phyloP scores from a whole-genome alignment of 768 basidiomycete genomes.

The Lactarius vividus region DNA sequence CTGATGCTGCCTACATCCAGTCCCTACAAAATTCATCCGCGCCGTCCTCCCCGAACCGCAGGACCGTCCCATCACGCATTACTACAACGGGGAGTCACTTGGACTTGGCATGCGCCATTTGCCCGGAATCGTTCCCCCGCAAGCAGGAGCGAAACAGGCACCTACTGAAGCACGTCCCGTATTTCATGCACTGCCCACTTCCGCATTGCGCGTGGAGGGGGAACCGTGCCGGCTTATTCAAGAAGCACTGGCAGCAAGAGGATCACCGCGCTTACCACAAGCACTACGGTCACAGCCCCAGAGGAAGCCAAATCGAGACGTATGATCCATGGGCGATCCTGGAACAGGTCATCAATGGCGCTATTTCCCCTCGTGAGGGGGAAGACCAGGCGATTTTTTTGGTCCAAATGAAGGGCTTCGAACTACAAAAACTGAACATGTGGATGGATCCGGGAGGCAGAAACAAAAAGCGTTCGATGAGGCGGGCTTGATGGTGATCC shows the following conservation, averaged over 20 bases:
- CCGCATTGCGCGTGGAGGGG: not conserved
- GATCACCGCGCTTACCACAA: not conserved
- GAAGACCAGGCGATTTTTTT: not conserved
- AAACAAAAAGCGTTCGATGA: not conserved
- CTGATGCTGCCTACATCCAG: not conserved
- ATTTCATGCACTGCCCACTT: constrained; percentile 1
- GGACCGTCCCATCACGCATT: not conserved
- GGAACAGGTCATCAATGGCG: not conserved
- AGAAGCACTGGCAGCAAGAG: not conserved
- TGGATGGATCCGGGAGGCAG: not conserved
- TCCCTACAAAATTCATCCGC: not conserved
- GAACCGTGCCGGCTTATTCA: not conserved
- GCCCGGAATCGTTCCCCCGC: not conserved
- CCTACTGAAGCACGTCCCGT: not conserved
- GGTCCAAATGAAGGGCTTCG: not conserved
- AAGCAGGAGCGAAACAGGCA: constrained; percentile 3
- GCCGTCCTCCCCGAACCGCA: not conserved
- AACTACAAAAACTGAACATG: not conserved
- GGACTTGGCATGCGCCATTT: not conserved
- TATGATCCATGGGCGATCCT: not conserved
- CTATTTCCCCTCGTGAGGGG: not conserved
- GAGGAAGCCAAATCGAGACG: not conserved
- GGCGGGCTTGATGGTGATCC: not conserved
- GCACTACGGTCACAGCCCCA: not conserved
- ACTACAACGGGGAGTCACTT: not conserved